Conservation (phyloP, 2,329 filamentous ascomycete genomes). For the Fusarium lateritium region DNA sequence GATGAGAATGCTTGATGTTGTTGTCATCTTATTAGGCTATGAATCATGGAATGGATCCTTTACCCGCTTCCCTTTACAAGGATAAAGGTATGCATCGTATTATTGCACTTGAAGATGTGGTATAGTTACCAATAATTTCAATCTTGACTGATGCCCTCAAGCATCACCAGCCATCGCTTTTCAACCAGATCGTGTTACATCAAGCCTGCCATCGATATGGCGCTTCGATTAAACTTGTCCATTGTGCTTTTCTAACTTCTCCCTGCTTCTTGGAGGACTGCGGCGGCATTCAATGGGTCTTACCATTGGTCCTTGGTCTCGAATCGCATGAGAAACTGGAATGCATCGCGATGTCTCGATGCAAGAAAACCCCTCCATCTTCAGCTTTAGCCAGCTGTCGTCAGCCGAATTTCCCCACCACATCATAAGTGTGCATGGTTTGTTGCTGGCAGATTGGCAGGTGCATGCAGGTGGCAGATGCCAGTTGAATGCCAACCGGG, state of each 20-base stretch:
- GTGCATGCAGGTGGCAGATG: conserved; percentile 44
- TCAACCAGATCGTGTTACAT: not conserved
- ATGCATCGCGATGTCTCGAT: conserved; percentile 47
- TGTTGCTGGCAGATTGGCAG: conserved; percentile 31
- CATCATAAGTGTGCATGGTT: conserved; percentile 22
- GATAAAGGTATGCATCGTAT: not conserved
- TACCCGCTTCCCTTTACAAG: not conserved
- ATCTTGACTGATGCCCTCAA: not conserved
- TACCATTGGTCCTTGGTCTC: conserved; percentile 22
- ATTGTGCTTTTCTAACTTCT: conserved; percentile 17
- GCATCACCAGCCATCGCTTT: not conserved
- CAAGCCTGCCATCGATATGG: conserved; percentile 5
- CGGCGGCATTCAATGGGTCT: conserved; percentile 10
- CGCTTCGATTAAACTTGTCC: not conserved
- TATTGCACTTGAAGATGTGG: conserved; percentile 2
- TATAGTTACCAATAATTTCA: conserved; percentile 19
- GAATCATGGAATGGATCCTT: not conserved
- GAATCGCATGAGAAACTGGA: conserved; percentile 43
- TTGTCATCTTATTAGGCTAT: not conserved
- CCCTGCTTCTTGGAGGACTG: conserved; percentile 30
- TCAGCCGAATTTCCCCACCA: conserved; percentile 38
- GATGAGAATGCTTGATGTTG: not conserved
- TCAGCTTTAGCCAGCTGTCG: conserved; percentile 29
- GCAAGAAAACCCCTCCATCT: conserved; percentile 23
- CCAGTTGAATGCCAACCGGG: conserved; percentile 42